Conservation (phyloP, 768 basidiomycete genomes). For the Naganishia vishniacii region DNA sequence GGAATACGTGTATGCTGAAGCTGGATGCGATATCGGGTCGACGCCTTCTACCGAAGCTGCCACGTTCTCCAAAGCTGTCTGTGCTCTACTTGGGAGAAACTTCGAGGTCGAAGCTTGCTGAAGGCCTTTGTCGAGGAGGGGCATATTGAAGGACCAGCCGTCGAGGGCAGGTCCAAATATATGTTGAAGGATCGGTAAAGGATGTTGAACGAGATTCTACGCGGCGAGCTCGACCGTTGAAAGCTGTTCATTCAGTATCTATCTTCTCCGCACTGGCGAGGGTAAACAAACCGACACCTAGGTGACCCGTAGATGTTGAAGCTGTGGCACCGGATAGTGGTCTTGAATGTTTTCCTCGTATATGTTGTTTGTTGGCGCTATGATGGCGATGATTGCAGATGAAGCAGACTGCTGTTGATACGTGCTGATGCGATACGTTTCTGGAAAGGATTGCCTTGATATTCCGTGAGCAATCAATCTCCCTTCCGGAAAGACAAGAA, state of each 20-base stretch:
- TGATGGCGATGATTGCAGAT: neutral
- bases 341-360: conserved; percentile 10
- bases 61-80: conserved; percentile 2
- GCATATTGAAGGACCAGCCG: conserved; percentile 3
- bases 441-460: too few species aligned
- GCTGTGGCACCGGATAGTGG: too few species aligned
- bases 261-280: too few species aligned
- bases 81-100: neutral
- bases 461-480: neutral
- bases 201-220: conserved; percentile 19
- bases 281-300: neutral
- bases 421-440: too few species aligned
- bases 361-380: conserved; percentile 7
- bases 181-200: conserved; percentile 15
- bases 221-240: neutral
- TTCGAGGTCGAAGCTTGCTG: neutral
- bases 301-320: conserved; percentile 14
- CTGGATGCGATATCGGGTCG: neutral
- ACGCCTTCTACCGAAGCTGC: neutral
- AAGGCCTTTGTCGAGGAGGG: conserved; percentile 18
- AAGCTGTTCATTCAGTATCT: neutral
- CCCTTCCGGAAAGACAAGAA: neutral
- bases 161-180: neutral
- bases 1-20: neutral
- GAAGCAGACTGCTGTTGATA: neutral